A percentile compares a stretch with the other conserved stretches of the same genome.
phyloP scores from a whole-genome alignment of 768 basidiomycete species.

The Calvatia gigantea region DNA sequence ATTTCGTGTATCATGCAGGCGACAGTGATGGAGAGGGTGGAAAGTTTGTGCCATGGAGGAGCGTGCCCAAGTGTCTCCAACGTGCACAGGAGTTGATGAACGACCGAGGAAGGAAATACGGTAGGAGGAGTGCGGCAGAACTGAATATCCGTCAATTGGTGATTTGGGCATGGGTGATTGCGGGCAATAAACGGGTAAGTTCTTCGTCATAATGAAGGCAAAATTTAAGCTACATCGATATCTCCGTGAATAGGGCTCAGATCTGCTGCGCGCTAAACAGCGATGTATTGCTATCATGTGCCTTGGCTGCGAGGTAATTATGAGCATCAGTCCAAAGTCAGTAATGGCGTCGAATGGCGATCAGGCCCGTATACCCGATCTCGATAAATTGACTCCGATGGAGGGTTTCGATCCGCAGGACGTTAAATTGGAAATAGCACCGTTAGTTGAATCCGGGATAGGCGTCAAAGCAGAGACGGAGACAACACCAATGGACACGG shows the following conservation, averaged over 20 bases:
- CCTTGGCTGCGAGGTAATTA: slow-evolving; percentile 34
- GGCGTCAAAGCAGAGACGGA: slow-evolving; percentile 1
- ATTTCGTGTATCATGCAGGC: slow-evolving; percentile 21
- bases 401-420: slow-evolving; percentile 8
- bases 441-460: background rate
- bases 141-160: slow-evolving; percentile 31
- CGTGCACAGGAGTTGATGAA: slow-evolving; percentile 28
- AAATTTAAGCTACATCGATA: background rate
- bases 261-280: slow-evolving; percentile 24
- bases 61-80: slow-evolving; percentile 22
- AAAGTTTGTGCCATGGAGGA: slow-evolving; percentile 5
- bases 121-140: slow-evolving; percentile 21
- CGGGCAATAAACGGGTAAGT: slow-evolving; percentile 34
- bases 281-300: slow-evolving; percentile 28
- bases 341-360: background rate
- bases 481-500: background rate
- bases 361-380: slow-evolving; percentile 8
- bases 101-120: slow-evolving; percentile 30
- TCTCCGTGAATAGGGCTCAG: slow-evolving; percentile 18
- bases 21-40: slow-evolving; percentile 9
- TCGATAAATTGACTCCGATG: slow-evolving; percentile 14
- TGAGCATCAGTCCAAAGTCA: slow-evolving; percentile 26
- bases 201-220: background rate
- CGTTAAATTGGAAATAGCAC: slow-evolving; percentile 1
- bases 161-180: slow-evolving; percentile 38